Conservation (phyloP, 352 stramenopile genomes). For the Thraustochytrium sp. region DNA sequence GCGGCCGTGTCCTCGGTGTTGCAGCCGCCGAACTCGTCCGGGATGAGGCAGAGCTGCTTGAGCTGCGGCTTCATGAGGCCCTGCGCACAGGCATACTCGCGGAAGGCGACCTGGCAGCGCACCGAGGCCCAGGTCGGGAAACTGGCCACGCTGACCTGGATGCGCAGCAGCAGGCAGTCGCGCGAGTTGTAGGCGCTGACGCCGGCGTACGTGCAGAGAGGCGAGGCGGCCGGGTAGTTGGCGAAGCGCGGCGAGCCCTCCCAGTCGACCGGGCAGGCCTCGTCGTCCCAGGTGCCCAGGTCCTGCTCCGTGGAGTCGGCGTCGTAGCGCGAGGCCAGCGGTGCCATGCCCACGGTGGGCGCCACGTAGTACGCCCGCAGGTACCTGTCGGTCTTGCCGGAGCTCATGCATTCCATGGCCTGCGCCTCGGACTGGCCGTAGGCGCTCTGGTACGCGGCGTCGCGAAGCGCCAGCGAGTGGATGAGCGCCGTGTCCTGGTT, state of each 20-base stretch:
- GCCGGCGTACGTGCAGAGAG: not conserved
- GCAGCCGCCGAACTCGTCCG: not conserved
- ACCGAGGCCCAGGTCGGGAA: not conserved
- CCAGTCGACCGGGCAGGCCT: not conserved
- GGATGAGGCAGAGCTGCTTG: conserved; percentile 8
- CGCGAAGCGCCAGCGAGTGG: not conserved
- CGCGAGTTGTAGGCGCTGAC: conserved; percentile 2
- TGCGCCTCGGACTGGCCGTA: not conserved
- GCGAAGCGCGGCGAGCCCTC: not conserved
- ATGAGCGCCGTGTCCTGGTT: conserved; percentile 16
- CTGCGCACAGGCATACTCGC: not conserved
- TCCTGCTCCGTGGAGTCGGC: not conserved
- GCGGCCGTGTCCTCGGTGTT: not conserved
- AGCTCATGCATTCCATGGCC: not conserved
- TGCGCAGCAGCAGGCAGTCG: not conserved
- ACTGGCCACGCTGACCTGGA: not conserved
- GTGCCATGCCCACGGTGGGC: not conserved
- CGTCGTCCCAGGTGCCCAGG: not conserved
- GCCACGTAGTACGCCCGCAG: conserved; percentile 6
- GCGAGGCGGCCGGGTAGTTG: not conserved
- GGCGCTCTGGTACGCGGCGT: not conserved
- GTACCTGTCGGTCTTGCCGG: conserved; percentile 16
- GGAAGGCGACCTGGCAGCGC: conserved; percentile 12
- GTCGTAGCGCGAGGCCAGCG: not conserved
- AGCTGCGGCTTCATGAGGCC: conserved; percentile 9